Base-by-base conservation (phyloP, 2,329 filamentous ascomycete species). In the Fusarium sp. region DNA sequence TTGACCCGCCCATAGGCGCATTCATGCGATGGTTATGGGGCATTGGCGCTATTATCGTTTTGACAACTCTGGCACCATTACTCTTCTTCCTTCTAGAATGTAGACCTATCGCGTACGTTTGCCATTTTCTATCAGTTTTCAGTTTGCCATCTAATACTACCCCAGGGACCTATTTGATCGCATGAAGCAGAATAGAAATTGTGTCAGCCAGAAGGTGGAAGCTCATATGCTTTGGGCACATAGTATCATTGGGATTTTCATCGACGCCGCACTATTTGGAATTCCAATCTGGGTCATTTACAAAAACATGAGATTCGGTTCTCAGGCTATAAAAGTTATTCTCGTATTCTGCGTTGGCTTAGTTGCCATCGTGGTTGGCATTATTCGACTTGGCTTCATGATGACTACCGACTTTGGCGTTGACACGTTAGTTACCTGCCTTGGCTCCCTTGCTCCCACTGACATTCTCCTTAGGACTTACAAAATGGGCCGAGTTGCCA, bases 71-170 rank as follows among this genome's bases (percentile, higher is more conserved):
- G 3, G 49, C 33, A 26, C 6, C n/a, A 36, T 22, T 52, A 4
- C 10, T 52, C 4, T 52, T 52, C 49, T 36, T 52, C n/a, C 49
- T 52, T 18, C 49, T 52, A 11, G 33, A 52, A 18, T 52, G 49
- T 11, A 15, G 3, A 22, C 33, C 49, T 22, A 52, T 52, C 49
- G 13, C 10, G 49, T 52, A 52, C 31, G 49, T 52, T 12, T 20
- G 4, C 0, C 9, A 0, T 0, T 8, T 2, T 15, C 33, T 52
- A 7, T 12, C 8, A 1, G 0, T 8, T 13, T 11, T 26, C n/a
- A 52, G 3, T 15, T 6, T 0, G 3, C 4, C 0, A 5, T 36
- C 49, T 52, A 26, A 52, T 22, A 11, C 13, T 22, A 1, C 7
- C 33, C 0, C 3, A 52, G 49, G 4, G 33, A 52, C n/a, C 3